phyloP scores from a whole-genome alignment of 2,329 filamentous ascomycete genomes.

The Phialophora chinensis region DNA sequence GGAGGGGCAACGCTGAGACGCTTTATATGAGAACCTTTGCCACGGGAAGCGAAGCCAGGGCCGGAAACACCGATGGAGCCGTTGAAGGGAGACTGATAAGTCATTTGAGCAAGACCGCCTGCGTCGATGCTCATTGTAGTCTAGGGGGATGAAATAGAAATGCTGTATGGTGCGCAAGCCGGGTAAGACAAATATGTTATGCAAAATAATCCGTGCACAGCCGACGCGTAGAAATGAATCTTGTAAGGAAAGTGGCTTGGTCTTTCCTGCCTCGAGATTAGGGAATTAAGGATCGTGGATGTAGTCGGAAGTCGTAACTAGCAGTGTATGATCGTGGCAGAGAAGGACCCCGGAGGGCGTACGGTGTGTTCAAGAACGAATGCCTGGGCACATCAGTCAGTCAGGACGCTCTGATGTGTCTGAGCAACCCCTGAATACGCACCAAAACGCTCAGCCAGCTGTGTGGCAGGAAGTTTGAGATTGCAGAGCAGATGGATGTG shows the following conservation, averaged over 20 bases:
- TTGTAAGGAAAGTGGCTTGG: conserved; percentile 16
- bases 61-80: conserved; percentile 76
- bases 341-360: conserved; percentile 7
- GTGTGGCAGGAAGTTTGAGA: conserved; percentile 26
- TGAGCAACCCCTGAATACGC: conserved; percentile 10
- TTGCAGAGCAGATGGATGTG: conserved; percentile 6
- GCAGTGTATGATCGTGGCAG: not conserved
- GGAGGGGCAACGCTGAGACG: conserved; percentile 78
- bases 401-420: not conserved
- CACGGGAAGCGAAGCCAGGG: conserved; percentile 82
- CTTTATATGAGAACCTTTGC: conserved; percentile 86
- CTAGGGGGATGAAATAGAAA: conserved; percentile 23
- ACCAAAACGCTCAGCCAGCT: conserved; percentile 37
- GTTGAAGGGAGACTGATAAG: conserved; percentile 76
- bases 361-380: conserved; percentile 20
- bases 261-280: conserved; percentile 28
- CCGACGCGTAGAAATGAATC: conserved; percentile 30
- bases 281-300: conserved; percentile 27
- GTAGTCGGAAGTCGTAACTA: conserved; percentile 4
- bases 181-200: conserved; percentile 13
- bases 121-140: conserved; percentile 70
- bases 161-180: conserved; percentile 24
- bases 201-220: conserved; percentile 25
- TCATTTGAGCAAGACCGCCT: conserved; percentile 99
- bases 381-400: conserved; percentile 23